Conservation (phyloP, 352 stramenopile genomes). For the Saprolegnia diclina region DNA sequence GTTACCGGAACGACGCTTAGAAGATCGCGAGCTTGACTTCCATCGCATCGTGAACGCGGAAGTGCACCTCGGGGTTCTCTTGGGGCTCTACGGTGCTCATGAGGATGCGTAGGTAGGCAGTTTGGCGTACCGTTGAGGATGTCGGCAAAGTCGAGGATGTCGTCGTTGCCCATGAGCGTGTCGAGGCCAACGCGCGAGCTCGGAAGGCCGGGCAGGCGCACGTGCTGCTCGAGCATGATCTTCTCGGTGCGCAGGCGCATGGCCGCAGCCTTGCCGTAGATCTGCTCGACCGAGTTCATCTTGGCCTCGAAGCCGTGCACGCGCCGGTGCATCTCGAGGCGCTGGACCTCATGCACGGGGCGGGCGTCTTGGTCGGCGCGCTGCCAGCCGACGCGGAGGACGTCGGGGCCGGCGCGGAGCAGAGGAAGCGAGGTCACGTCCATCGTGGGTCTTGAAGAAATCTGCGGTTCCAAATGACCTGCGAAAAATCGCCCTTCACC, state of each 20-base stretch:
- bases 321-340: slow-evolving; percentile 72
- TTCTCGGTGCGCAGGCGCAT: slow-evolving; percentile 88
- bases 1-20: slow-evolving; percentile 35
- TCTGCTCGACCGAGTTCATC: slow-evolving; percentile 83
- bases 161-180: slow-evolving; percentile 70
- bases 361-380: slow-evolving; percentile 73
- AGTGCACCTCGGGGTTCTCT: slow-evolving; percentile 71
- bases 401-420: slow-evolving; percentile 72
- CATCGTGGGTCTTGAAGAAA: slow-evolving; percentile 24
- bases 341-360: slow-evolving; percentile 79
- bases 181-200: slow-evolving; percentile 71
- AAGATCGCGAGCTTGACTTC: slow-evolving; percentile 87
- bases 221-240: slow-evolving; percentile 79
- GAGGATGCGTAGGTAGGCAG: neutral
- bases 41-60: slow-evolving; percentile 83
- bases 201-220: slow-evolving; percentile 72
- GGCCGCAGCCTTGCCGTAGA: slow-evolving; percentile 83
- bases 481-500: neutral
- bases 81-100: slow-evolving; percentile 44
- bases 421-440: slow-evolving; percentile 69
- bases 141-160: slow-evolving; percentile 74
- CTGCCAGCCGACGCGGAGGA: slow-evolving; percentile 77
- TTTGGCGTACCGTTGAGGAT: slow-evolving; percentile 65
- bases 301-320: slow-evolving; percentile 79
- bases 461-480: neutral